These are phyloP conservation scores for Hemerocallis citrina DNA, from an alignment of 106 monocot species.

Conservation along the genomic window DNA sequence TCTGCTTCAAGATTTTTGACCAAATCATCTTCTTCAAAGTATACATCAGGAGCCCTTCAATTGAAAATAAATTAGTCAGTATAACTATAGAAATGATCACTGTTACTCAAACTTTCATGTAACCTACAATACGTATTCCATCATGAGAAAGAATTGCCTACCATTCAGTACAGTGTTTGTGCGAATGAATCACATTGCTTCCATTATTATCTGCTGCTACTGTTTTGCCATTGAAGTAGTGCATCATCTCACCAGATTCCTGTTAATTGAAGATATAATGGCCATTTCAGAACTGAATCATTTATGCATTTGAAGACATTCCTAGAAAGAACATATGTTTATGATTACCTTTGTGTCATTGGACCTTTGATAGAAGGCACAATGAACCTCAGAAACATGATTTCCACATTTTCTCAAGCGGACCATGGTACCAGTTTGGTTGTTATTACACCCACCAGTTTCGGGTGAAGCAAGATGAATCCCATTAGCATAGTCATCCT, in stretches of 20 bases:
- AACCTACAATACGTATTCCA: background rate
- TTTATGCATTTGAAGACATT: too few relatives aligned
- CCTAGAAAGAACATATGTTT: background rate
- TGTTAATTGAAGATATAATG: constrained; percentile 20
- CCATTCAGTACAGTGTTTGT: constrained; percentile 93
- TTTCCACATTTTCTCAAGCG: constrained; percentile 41
- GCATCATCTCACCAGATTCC: constrained; percentile 91
- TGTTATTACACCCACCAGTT: background rate
- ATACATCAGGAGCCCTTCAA: constrained; percentile 94
- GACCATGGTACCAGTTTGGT: background rate
- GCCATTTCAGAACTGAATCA: too few relatives aligned
- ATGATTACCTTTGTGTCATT: constrained; percentile 51
- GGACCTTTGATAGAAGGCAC: constrained; percentile 78
- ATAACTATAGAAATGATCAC: background rate
- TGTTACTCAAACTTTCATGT: background rate
- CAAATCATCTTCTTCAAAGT: constrained; percentile 69
- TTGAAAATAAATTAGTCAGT: constrained; percentile 2
- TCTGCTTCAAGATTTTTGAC: constrained; percentile 68
- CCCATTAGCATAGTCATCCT: background rate
- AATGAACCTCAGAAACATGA: constrained; percentile 21
- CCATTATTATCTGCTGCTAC: constrained; percentile 55
- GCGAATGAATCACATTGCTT: constrained; percentile 56
- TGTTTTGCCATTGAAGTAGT: constrained; percentile 70
- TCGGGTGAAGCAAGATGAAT: background rate
- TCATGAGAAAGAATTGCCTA: constrained; percentile 11